A percentile compares a stretch with the other conserved stretches of the same genome.
These are phyloP conservation scores for Leccinum disarticulatum DNA, from an alignment of 768 basidiomycete genomes.

Conservation along the genomic window DNA sequence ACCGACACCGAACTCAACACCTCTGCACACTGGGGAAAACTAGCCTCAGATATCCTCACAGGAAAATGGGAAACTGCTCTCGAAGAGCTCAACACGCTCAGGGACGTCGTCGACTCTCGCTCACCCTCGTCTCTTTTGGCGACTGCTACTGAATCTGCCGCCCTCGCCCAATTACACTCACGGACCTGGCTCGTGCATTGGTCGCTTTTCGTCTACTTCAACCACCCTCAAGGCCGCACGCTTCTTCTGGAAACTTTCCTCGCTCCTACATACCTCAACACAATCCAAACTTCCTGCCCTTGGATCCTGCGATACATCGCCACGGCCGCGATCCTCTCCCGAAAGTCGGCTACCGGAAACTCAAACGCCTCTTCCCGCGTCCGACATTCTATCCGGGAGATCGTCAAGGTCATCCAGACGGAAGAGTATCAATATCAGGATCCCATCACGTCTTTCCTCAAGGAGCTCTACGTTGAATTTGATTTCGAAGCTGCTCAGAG, in stretches of 20 bases:
- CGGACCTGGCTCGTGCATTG: slow-evolving; percentile 97
- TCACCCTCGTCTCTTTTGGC: slow-evolving; percentile 50
- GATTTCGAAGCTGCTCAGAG: slow-evolving; percentile 95
- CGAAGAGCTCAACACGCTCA: slow-evolving; percentile 92
- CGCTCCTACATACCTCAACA: slow-evolving; percentile 94
- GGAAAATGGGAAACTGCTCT: slow-evolving; percentile 96
- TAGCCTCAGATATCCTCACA: slow-evolving; percentile 92
- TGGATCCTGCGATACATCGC: slow-evolving; percentile 96
- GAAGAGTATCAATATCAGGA: slow-evolving; percentile 97
- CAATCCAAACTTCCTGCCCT: slow-evolving; percentile 93
- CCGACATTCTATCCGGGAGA: slow-evolving; percentile 84
- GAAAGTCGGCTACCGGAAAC: slow-evolving; percentile 60
- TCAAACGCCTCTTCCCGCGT: slow-evolving; percentile 64
- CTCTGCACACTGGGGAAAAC: slow-evolving; percentile 98
- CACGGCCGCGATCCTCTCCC: slow-evolving; percentile 88
- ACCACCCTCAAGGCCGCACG: slow-evolving; percentile 88
- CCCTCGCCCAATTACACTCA: slow-evolving; percentile 85
- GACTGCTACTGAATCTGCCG: slow-evolving; percentile 56
- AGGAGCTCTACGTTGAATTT: slow-evolving; percentile 92
- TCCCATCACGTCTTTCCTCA: slow-evolving; percentile 90
- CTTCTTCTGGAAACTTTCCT: slow-evolving; percentile 96
- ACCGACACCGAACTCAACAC: slow-evolving; percentile 91
- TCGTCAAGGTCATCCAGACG: slow-evolving; percentile 90
- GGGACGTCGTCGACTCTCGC: slow-evolving; percentile 87
- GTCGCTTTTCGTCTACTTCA: slow-evolving; percentile 98